These are phyloP conservation scores for Glutinoglossum americanum DNA, from an alignment of 495 filamentous ascomycete genomes.

Conservation along the genomic window DNA sequence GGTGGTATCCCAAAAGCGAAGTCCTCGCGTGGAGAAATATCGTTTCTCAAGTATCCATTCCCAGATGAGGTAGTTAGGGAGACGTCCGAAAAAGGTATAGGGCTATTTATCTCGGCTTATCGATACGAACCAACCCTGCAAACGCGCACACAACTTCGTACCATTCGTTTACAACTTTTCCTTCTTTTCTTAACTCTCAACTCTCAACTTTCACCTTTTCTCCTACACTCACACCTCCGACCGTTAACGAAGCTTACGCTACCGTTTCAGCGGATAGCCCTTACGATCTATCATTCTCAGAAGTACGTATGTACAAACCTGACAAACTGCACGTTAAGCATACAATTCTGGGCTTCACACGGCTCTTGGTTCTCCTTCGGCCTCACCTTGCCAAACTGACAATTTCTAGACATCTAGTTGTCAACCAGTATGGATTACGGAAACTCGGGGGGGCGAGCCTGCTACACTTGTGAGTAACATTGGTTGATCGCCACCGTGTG, in stretches of 20 bases:
- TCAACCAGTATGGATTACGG: slow-evolving; percentile 17
- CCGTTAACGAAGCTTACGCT: not conserved
- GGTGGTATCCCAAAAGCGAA: not conserved
- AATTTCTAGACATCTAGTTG: not conserved
- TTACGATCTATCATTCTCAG: not conserved
- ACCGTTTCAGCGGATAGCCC: not conserved
- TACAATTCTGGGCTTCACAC: not conserved
- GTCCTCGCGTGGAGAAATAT: not conserved
- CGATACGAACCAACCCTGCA: slow-evolving; percentile 1
- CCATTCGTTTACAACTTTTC: not conserved
- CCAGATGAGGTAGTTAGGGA: not conserved
- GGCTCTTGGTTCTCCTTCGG: not conserved
- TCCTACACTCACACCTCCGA: not conserved
- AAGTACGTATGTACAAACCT: not conserved
- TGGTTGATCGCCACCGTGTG: not conserved
- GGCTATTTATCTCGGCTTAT: not conserved
- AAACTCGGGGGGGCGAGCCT: slow-evolving; percentile 15
- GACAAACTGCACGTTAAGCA: not conserved
- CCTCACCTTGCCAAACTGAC: not conserved
- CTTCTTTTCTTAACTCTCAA: not conserved
- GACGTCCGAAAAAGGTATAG: not conserved
- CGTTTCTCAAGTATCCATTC: not conserved
- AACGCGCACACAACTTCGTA: not conserved
- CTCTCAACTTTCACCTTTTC: not conserved
- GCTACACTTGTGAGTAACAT: slow-evolving; percentile 23